Evolutionary conservation across 1,284 basidiomycete genomes (phyloP), one percentile per base, ranked within the genome.

Genomic region (Cryptococcus amylolentus): DNA sequence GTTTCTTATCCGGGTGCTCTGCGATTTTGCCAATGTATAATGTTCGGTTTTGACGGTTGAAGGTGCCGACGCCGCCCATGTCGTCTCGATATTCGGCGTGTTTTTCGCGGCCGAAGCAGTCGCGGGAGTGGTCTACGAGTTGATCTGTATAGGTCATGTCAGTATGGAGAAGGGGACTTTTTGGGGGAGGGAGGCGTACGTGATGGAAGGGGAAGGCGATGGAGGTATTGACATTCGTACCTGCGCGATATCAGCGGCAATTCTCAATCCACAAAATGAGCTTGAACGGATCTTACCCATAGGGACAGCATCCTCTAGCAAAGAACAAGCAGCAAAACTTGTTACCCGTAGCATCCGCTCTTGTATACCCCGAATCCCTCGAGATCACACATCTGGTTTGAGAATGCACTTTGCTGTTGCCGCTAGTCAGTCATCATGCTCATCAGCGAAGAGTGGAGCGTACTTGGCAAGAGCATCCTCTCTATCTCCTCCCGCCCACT

Each of bases 61-160:
- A 97, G 54, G 89, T 91, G 20, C 95, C 95, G 26, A 98, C 95
- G 75, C 95, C 95, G 66, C 95, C 96, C 95, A 99, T 98, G 77
- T 99, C 96, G 75, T 99, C 95, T 63, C 95, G 82, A 79, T 98
- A 99, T 75, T 94, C 92, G 1, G 93, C 82, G 76, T 97, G 96
- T 79, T 98, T 98, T 80, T 97, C 93, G 54, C 95, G 83, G 0
- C 92, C 93, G 72, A 99, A 99, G 74, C 92, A 93, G 76, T 99
- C 95, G 72, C 93, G 89, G 5, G 92, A 92, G 48, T 88, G 87
- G 76, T 98, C 94, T 0, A 91, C 89, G 7, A 94, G 80, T 26
- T 84, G 81, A 56, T 78, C 64, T 70, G 26, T 16, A 47, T 35
- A 16, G 26, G 28, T 12, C 45, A 23, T 41, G 18, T 46, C 27